Evolutionary conservation across 208 protist genomes (phyloP), one percentile per base, ranked within the genome.

Genomic region (Leishmania turanica): DNA sequence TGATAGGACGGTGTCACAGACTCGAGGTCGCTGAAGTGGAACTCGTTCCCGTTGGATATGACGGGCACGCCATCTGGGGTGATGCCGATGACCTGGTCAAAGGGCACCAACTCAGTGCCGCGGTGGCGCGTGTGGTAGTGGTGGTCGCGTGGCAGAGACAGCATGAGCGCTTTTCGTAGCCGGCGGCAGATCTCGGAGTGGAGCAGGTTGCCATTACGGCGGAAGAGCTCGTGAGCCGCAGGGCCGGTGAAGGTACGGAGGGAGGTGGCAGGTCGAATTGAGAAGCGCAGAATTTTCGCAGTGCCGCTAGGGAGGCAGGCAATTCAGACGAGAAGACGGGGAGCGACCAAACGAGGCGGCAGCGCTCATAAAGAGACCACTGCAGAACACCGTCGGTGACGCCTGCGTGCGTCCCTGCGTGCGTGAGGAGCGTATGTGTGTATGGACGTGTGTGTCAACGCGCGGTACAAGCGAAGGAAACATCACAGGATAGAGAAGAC

Each of bases 1-100:
- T 87, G 54, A 60, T 70, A 87, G 7, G 70, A 42, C 9, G 90
- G 79, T 17, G 87, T 86, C 45, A 90, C 54, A 4, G 88, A 93
- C 71, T 83, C 79, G 24, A 87, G 65, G 77, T 92, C 85, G 79
- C 87, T 95, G 81, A 90, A 91, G 82, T 91, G 75, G 15, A 62
- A 58, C 76, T 92, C 87, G 24, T 91, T 70, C 45, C 91, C 91
- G 81, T 97, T 95, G 24, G 93, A 97, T 40, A 95, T 82, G 47
- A 94, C 89, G 31, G 93, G 92, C 31, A 95, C 90, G 58, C 92
- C 93, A 47, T 91, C 80, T 40, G 80, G 75, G 24, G 91, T 91
- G 49, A 94, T 56, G 60, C 93, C 91, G 40, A 97, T 84, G 24
- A 95, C 72, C 34, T 84, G 78, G 49, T 88, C 90, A 64, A 89